Base-by-base conservation (phyloP, 176 grass and related monocot species). In the Avena sativa region DNA sequence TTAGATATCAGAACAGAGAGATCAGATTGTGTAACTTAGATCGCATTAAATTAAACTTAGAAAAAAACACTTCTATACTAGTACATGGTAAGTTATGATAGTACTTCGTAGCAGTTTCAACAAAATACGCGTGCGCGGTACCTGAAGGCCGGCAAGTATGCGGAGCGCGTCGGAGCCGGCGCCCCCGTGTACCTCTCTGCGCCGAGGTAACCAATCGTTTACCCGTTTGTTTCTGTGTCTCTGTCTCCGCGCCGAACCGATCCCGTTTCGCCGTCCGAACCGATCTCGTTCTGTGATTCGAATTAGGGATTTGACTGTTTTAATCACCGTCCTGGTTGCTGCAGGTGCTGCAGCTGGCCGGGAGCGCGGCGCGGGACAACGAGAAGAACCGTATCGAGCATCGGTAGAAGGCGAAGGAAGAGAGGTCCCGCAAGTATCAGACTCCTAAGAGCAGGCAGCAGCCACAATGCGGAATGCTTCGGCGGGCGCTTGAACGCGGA, bases 121-220 rank as follows among this genome's bases (percentile, higher is more conserved):
- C 40, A 43, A 43, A 43, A 43, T 43, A 43, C 40, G 40, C 38
- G 40, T 7, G 96, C 91, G 0, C 85, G 93, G 5, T 98, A 93
- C 83, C 86, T 98, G 48, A 98, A 98, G 92, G 44, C 44, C 44
- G 44, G 93, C 51, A 98, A 96, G 92, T 98, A 98, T 53, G 96
- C 96, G 1, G 93, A 98, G 90, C 91, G 93, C 48, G 96, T 98
- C 15, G 96, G 92, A 38, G 93, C 92, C 74, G 93, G 96, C 9
- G 96, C 95, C 9, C 95, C 93, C 36, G 95, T 95, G 6, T 98
- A 95, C 89, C 91, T 98, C 46, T 92, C 93, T 19, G 90, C 34
- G 93, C 95, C 30, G 93, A 98, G 95, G 95, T 98, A 43, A 82
- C 9, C 20, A 0, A 17, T 0, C 19, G 2, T 30, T 30, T n/a